Percentiles rank a stretch among this genome's conserved stretches.
These are phyloP conservation scores for Arthrobotrys sinensis DNA, from an alignment of 2,329 filamentous ascomycete genomes.

Conservation along the genomic window DNA sequence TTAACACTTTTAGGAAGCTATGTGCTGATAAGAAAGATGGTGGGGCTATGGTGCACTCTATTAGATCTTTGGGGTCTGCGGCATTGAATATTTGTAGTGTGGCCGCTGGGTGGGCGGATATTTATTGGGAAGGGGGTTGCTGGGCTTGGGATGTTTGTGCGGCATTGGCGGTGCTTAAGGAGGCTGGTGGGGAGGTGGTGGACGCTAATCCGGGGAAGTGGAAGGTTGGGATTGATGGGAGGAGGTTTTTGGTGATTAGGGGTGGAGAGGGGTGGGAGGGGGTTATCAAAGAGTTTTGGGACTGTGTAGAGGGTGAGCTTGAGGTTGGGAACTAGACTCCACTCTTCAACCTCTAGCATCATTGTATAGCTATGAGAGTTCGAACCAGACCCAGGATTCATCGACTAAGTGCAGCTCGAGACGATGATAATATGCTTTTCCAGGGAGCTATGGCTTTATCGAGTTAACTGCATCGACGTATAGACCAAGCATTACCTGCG, in stretches of 20 bases:
- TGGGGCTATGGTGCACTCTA: conserved; percentile 76
- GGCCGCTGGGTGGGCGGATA: conserved; percentile 73
- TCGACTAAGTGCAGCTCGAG: too few species aligned
- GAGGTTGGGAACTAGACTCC: conserved; percentile 34
- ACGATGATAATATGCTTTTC: too few species aligned
- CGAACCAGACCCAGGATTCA: too few species aligned
- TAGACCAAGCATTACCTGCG: too few species aligned
- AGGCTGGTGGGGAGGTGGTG: conserved; percentile 75
- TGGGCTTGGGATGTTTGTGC: conserved; percentile 79
- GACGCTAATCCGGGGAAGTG: conserved; percentile 75
- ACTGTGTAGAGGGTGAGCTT: conserved; percentile 68
- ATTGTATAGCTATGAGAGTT: too few species aligned
- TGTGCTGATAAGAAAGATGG: conserved; percentile 71
- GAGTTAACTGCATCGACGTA: too few species aligned
- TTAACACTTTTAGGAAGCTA: conserved; percentile 71
- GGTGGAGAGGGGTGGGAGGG: conserved; percentile 68
- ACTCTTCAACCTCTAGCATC: too few species aligned
- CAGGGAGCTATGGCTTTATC: too few species aligned
- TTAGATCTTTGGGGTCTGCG: conserved; percentile 74
- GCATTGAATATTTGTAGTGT: conserved; percentile 76
- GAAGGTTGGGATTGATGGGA: conserved; percentile 73
- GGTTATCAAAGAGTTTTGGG: conserved; percentile 71
- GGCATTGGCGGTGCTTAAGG: conserved; percentile 75
- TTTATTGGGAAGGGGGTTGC: conserved; percentile 78
- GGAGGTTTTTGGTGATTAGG: conserved; percentile 72